Percentiles rank a stretch among this genome's conserved stretches.
These are phyloP conservation scores for Phytophthora tubulina DNA, from an alignment of 352 stramenopile species.

Conservation along the genomic window DNA sequence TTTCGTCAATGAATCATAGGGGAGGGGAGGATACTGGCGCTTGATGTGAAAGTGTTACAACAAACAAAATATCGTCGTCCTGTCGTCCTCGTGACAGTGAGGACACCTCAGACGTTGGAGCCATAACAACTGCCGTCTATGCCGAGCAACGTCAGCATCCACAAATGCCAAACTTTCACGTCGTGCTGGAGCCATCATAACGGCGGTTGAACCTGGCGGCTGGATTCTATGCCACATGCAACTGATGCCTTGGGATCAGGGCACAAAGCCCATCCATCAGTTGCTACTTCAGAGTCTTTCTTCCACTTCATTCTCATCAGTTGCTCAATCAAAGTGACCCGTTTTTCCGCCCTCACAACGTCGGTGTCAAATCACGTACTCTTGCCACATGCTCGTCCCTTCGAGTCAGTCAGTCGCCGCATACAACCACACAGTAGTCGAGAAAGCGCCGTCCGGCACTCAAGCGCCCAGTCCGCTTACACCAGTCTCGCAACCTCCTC, in stretches of 20 bases:
- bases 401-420: constrained; percentile 26
- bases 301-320: not conserved
- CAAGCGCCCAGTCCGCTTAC: constrained; percentile 9
- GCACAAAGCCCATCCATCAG: constrained; percentile 10
- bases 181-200: constrained; percentile 12
- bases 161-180: constrained; percentile 27
- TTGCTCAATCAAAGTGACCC: constrained; percentile 11
- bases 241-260: constrained; percentile 22
- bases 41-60: constrained; percentile 22
- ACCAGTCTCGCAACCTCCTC: constrained; percentile 5
- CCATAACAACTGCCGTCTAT: too few relatives aligned
- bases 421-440: constrained; percentile 9
- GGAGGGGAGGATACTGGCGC: constrained; percentile 16
- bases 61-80: constrained; percentile 6
- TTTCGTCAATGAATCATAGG: not conserved
- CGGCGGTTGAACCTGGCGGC: constrained; percentile 26
- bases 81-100: not conserved
- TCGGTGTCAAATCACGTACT: constrained; percentile 18
- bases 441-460: constrained; percentile 21
- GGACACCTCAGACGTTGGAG: constrained; percentile 1
- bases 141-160: constrained; percentile 1
- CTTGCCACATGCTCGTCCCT: constrained; percentile 27
- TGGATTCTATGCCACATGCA: constrained; percentile 38
- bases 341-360: constrained; percentile 19
- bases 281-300: constrained; percentile 1